Evolutionary conservation across 139 green algal genomes (phyloP).

Genomic region (Chlorella sp.): DNA sequence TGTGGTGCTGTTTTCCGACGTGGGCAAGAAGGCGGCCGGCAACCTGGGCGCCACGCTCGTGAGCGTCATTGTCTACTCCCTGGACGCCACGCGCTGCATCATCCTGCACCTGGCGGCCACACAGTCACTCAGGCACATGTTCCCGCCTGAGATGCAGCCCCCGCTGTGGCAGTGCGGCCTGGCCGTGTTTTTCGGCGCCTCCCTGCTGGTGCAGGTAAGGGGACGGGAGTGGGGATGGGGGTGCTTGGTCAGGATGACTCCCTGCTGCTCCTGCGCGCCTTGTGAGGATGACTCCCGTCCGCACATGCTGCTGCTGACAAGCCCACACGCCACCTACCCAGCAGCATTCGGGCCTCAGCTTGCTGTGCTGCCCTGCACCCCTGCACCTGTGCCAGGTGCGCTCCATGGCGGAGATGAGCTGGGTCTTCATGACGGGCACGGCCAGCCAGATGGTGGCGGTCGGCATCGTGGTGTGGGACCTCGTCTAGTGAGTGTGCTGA

Average conservation of each 20-base stretch:
- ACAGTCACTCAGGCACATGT: neutral
- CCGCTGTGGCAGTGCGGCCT: constrained; percentile 15
- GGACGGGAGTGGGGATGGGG: neutral
- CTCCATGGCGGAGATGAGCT: constrained; percentile 38
- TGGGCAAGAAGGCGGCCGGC: constrained; percentile 34
- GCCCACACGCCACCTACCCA: too few species aligned
- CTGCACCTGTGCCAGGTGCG: too few species aligned
- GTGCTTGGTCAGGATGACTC: neutral
- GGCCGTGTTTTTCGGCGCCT: neutral
- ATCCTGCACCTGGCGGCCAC: constrained; percentile 53
- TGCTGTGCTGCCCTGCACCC: too few species aligned
- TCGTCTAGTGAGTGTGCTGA: constrained; percentile 22
- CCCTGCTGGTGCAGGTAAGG: constrained; percentile 13
- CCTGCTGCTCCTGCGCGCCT: neutral
- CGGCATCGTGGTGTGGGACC: constrained; percentile 36
- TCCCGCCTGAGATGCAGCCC: neutral
- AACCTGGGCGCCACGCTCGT: constrained; percentile 19
- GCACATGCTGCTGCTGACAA: too few species aligned
- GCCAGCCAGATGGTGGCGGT: constrained; percentile 39
- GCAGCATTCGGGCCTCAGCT: too few species aligned
- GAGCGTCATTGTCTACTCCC: constrained; percentile 41
- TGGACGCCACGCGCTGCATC: constrained; percentile 49
- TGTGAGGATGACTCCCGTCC: too few species aligned
- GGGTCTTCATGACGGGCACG: constrained; percentile 45
- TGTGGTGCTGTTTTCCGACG: constrained; percentile 42